These are phyloP conservation scores for Collybiopsis confluens DNA, from an alignment of 768 basidiomycete genomes.

Conservation along the genomic window DNA sequence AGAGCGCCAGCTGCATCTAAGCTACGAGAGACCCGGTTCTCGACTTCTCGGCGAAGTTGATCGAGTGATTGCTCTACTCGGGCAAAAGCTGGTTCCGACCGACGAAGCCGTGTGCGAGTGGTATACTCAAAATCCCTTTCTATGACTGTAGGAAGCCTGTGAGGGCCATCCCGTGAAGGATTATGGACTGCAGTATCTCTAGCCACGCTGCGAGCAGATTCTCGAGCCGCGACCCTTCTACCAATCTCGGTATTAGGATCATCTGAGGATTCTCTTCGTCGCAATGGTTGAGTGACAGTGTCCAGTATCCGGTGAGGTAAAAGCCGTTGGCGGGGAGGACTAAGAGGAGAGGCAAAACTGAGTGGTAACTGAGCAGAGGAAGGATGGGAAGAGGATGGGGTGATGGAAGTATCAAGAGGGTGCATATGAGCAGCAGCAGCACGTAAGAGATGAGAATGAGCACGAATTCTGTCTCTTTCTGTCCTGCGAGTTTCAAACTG, in stretches of 20 bases:
- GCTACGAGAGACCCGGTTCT: constrained; percentile 15
- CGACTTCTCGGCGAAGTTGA: constrained; percentile 7
- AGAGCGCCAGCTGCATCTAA: constrained; percentile 12
- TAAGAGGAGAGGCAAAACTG: constrained; percentile 17
- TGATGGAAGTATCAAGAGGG: constrained; percentile 6
- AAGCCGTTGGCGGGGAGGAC: constrained; percentile 13
- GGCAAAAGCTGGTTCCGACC: constrained; percentile 17
- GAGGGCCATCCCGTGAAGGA: constrained; percentile 7
- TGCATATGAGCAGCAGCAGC: constrained; percentile 9
- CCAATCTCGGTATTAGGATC: constrained; percentile 35
- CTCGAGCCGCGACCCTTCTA: constrained; percentile 35
- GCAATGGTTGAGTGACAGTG: constrained; percentile 19
- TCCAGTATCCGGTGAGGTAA: constrained; percentile 23
- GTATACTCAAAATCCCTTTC: constrained; percentile 23
- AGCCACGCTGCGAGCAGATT: constrained; percentile 23
- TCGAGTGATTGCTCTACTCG: constrained; percentile 10
- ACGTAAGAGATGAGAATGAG: constrained; percentile 1
- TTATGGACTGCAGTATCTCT: constrained; percentile 9
- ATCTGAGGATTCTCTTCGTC: constrained; percentile 22
- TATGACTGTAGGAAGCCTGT: constrained; percentile 15
- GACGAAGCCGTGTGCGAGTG: constrained; percentile 16
- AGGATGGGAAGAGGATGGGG: constrained; percentile 8
- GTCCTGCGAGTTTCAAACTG: constrained; percentile 5
- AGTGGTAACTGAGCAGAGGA: constrained; percentile 13
- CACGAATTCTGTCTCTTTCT: neutral